Percentiles rank a stretch among this genome's conserved stretches.
These are phyloP conservation scores for Caloboletus inedulis DNA, from an alignment of 1,284 basidiomycete species.

Conservation along the genomic window DNA sequence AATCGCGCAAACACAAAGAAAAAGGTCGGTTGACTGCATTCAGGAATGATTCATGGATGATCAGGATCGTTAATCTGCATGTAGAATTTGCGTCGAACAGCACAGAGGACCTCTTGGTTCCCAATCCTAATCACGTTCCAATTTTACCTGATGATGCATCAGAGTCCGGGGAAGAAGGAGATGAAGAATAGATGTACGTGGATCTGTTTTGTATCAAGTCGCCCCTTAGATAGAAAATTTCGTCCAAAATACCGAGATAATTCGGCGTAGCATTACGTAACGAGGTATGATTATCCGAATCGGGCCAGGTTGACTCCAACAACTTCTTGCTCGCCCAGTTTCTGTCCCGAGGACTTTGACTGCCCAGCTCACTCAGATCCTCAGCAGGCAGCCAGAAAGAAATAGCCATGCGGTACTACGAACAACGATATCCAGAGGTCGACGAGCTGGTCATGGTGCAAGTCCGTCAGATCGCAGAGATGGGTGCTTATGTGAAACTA, in stretches of 20 bases:
- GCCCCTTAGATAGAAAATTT: neutral
- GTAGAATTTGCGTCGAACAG: slow-evolving; percentile 13
- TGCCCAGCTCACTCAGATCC: neutral
- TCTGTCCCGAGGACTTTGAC: neutral
- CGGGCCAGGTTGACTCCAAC: neutral
- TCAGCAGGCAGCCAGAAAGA: neutral
- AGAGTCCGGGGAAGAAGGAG: slow-evolving; percentile 14
- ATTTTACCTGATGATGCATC: slow-evolving; percentile 4
- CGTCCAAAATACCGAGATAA: too few relatives aligned
- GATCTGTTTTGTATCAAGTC: neutral
- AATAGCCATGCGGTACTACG: slow-evolving; percentile 71
- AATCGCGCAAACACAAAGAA: slow-evolving; percentile 21
- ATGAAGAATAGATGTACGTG: slow-evolving; percentile 1
- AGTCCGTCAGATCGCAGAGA: slow-evolving; percentile 98
- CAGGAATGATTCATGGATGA: neutral
- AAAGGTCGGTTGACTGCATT: slow-evolving; percentile 16
- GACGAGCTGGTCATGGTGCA: slow-evolving; percentile 99
- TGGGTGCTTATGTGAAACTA: slow-evolving; percentile 99
- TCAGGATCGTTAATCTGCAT: neutral
- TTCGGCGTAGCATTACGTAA: slow-evolving; percentile 3
- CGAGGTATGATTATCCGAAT: neutral
- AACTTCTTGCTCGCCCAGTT: too few relatives aligned
- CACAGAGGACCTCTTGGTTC: slow-evolving; percentile 31
- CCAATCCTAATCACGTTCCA: slow-evolving; percentile 30
- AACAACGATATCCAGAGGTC: slow-evolving; percentile 80